phyloP scores from a whole-genome alignment of 78 protist species.

The Abeoforma whisleri region DNA sequence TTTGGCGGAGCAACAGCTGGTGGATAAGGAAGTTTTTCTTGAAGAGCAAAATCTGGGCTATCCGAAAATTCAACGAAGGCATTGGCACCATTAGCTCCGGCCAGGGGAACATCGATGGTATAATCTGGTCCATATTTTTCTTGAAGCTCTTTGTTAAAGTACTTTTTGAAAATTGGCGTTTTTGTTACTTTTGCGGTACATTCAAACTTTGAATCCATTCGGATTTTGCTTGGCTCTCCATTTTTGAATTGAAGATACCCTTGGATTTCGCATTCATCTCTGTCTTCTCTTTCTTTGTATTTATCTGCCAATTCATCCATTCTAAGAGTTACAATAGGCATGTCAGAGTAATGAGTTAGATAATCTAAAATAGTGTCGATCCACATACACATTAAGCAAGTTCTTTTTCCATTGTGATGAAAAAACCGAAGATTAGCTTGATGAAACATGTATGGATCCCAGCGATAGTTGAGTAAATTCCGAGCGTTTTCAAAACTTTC shows the following conservation, averaged over 20 bases:
- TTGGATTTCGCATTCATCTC: not conserved
- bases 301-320: not conserved
- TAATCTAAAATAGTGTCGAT: not conserved
- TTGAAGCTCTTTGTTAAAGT: not conserved
- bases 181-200: not conserved
- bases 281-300: not conserved
- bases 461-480: not conserved
- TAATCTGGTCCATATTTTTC: not conserved
- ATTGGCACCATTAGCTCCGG: too few species aligned
- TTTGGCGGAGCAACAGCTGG: too few species aligned
- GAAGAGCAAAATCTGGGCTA: too few species aligned
- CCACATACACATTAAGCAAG: not conserved
- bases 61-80: too few species aligned
- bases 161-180: not conserved
- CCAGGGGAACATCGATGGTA: not conserved
- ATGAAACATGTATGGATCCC: slow-evolving; percentile 8
- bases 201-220: not conserved
- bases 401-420: not conserved
- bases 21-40: too few species aligned
- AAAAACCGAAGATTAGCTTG: slow-evolving; percentile 1
- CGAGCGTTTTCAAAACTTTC: not conserved
- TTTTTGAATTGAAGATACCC: not conserved
- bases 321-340: not conserved
- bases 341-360: not conserved
- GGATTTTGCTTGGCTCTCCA: not conserved